Percentiles rank a stretch among this genome's conserved stretches.
phyloP scores from a whole-genome alignment of 495 filamentous ascomycete genomes.

The Cairneyella variabilis region DNA sequence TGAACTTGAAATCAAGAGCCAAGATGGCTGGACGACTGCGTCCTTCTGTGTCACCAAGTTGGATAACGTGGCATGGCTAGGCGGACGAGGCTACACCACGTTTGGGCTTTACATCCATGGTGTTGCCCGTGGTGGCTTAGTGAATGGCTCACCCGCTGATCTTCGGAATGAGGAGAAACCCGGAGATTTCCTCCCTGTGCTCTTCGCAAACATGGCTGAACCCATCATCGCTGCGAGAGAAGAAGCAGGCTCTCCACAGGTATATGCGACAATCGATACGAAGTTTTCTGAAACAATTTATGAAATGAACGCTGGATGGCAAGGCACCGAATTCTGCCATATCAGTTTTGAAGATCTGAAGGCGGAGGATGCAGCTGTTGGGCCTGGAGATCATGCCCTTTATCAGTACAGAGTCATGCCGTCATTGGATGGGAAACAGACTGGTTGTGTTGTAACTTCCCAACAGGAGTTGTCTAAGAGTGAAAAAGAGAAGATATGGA shows the following conservation, averaged over 20 bases:
- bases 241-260: slow-evolving; percentile 52
- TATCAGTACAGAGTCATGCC: not conserved
- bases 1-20: slow-evolving; percentile 40
- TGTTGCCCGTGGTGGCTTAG: slow-evolving; percentile 38
- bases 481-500: slow-evolving; percentile 7
- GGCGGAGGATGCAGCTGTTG: not conserved
- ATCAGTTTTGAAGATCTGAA: not conserved
- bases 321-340: slow-evolving; percentile 31
- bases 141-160: not conserved
- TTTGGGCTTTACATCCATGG: slow-evolving; percentile 54
- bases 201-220: slow-evolving; percentile 50
- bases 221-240: slow-evolving; percentile 49
- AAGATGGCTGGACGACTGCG: slow-evolving; percentile 45
- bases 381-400: not conserved
- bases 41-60: slow-evolving; percentile 45
- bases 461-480: not conserved
- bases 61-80: slow-evolving; percentile 49
- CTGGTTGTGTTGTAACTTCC: no score
- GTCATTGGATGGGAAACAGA: no score
- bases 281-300: slow-evolving; percentile 31
- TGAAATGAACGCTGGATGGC: slow-evolving; percentile 41
- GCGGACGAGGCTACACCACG: slow-evolving; percentile 47
- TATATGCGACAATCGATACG: slow-evolving; percentile 45
- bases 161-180: slow-evolving; percentile 25
- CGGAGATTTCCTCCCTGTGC: slow-evolving; percentile 48